Evolutionary conservation across 805 yeast species (phyloP).

Genomic region (Monosporozyma siamensis): DNA sequence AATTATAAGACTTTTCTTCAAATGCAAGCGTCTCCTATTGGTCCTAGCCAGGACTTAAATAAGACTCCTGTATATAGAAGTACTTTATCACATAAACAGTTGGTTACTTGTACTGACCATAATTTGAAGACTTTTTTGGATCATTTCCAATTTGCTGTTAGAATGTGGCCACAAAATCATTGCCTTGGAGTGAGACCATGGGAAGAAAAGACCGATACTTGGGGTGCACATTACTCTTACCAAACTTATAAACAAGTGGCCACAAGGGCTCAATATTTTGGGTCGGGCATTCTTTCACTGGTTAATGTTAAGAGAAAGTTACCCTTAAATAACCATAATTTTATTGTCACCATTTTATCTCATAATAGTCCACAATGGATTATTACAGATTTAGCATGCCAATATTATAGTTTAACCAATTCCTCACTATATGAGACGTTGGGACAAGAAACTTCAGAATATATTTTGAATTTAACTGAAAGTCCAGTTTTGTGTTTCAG

Average conservation of each 20-base stretch:
- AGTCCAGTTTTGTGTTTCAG: constrained; percentile 53
- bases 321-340: constrained; percentile 29
- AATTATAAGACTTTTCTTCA: constrained; percentile 17
- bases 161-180: constrained; percentile 30
- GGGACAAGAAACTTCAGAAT: constrained; percentile 52
- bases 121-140: constrained; percentile 37
- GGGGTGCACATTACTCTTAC: constrained; percentile 36
- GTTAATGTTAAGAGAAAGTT: constrained; percentile 32
- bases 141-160: constrained; percentile 36
- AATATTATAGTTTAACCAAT: constrained; percentile 44
- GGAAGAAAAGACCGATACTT: constrained; percentile 29
- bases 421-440: constrained; percentile 50
- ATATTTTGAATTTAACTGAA: constrained; percentile 52
- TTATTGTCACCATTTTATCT: constrained; percentile 48
- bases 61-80: constrained; percentile 44
- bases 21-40: constrained; percentile 31
- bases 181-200: constrained; percentile 40
- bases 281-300: constrained; percentile 44
- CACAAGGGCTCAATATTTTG: constrained; percentile 38
- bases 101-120: constrained; percentile 36
- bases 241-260: constrained; percentile 37
- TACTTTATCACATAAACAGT: constrained; percentile 26
- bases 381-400: constrained; percentile 58
- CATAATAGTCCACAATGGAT: constrained; percentile 61
- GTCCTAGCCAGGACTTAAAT: constrained; percentile 32